Base-by-base conservation (phyloP, 345 rosid species). In the Linum usitatissimum region DNA sequence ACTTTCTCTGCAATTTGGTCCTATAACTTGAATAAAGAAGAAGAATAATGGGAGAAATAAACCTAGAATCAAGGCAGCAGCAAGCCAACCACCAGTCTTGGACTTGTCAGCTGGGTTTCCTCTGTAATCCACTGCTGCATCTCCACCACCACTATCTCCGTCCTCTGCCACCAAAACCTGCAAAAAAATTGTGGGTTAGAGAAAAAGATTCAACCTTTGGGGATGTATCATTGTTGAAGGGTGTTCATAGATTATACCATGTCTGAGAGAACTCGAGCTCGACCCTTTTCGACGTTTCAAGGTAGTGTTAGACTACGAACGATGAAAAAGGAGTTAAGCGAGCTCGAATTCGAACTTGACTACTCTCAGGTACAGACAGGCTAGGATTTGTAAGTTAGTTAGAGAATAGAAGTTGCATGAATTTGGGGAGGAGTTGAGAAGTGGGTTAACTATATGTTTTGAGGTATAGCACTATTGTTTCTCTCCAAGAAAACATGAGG, bases 41-140 rank as follows among this genome's bases (percentile, higher is more conserved):
- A 14, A 14, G 17, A 45, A 14, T 8, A 45, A 45, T n/a, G 12
- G 51, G 9, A 45, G 51, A 36, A 49, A 40, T 0, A 53, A 0
- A 91, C 98, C 98, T 73, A 91, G 68, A 67, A 88, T 91, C 57
- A 91, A 80, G 56, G 92, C 98, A n/a, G 96, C 92, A 21, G 82
- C 90, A 14, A 88, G 75, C 98, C 98, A 86, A 67, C 96, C 95
- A 17, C 98, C 98, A 39, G 87, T 85, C 75, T 76, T 83, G 17
- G 87, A 76, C 69, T 83, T 86, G 74, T 86, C 96, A 9, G 54
- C 90, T 0, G 81, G 90, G 12, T 83, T 79, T 65, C 96, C 96
- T 68, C 67, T 61, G 63, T 71, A 86, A 68, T 91, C 84, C 4
- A 84, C 79, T 1, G 71, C 71, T 57, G 74, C 87, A 20, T 69